Percentiles rank a stretch among this genome's conserved stretches.
phyloP scores from a whole-genome alignment of 1,139 yeast species.

The Suhomyces choctaworum region DNA sequence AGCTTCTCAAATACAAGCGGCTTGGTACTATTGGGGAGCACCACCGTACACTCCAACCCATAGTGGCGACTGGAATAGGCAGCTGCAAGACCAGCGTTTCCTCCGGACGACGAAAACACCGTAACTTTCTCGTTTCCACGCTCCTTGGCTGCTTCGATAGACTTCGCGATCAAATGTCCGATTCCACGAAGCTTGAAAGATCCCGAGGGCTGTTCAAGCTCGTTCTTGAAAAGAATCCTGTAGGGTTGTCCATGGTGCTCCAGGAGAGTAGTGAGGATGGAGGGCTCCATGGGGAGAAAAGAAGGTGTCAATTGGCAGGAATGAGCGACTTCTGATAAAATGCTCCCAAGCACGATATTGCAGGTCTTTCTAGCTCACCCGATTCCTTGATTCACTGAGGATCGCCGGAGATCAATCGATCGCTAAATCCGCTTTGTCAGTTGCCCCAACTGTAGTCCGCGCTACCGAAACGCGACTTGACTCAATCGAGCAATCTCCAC shows the following conservation, averaged over 20 bases:
- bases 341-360: too few relatives aligned
- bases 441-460: too few relatives aligned
- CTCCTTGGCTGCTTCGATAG: conserved; percentile 22
- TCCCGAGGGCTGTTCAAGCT: conserved; percentile 43
- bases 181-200: conserved; percentile 44
- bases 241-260: conserved; percentile 28
- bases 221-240: conserved; percentile 38
- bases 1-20: conserved; percentile 28
- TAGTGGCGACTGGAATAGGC: conserved; percentile 36
- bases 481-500: not conserved
- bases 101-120: conserved; percentile 46
- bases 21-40: conserved; percentile 33
- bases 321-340: too few relatives aligned
- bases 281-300: conserved; percentile 9
- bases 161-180: conserved; percentile 31
- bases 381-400: too few relatives aligned
- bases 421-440: too few relatives aligned
- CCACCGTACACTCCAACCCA: conserved; percentile 39
- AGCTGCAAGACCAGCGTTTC: conserved; percentile 50
- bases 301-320: too few relatives aligned
- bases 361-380: too few relatives aligned
- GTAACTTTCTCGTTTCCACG: conserved; percentile 21
- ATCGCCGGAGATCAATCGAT: too few relatives aligned
- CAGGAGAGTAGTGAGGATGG: conserved; percentile 24
- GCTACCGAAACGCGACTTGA: too few relatives aligned